Evolutionary conservation across 2,329 filamentous ascomycete genomes (phyloP), one percentile per base, ranked within the genome.

Genomic region (Scortechinia acanthostroma): DNA sequence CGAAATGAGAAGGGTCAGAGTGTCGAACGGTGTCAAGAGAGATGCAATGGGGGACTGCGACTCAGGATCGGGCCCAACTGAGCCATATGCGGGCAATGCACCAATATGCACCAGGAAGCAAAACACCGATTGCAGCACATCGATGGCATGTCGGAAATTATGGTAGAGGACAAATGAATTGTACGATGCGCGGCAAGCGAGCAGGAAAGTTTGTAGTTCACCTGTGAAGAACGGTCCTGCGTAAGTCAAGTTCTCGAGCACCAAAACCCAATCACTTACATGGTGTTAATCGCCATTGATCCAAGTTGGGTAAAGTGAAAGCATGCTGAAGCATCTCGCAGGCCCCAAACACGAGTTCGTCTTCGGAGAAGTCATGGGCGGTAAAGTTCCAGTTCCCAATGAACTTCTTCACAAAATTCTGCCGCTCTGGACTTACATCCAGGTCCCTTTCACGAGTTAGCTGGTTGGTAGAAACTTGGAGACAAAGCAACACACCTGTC

Each of bases 161-260:
- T 98, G 93, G 58, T 97, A 98, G 19, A 91, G 87, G 25, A 96
- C 90, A 61, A 95, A 95, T 47, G 80, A 86, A 62, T 97, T 97
- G 68, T 98, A 98, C n/a, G 93, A 88, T 42, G 86, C 83, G 49
- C 91, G 85, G 57, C 90, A 93, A 45, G 91, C 90, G 50, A 95
- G 77, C 49, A 97, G 72, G 58, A 95, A 97, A 45, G 80, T 83
- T 51, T 86, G 85, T 21, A 98, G 72, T 61, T 94, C 84, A 54
- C 87, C 89, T 88, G n/a, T n/a, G n/a, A n/a, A n/a, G n/a, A n/a
- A n/a, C n/a, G n/a, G n/a, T n/a, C n/a, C n/a, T n/a, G n/a, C n/a
- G n/a, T n/a, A n/a, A n/a, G n/a, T n/a, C n/a, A n/a, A n/a, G n/a
- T n/a, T n/a, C n/a, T n/a, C n/a, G n/a, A n/a, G n/a, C n/a, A n/a